These are phyloP conservation scores for Cajanus cajan DNA, from an alignment of 306 rosid genomes.

Conservation along the genomic window DNA sequence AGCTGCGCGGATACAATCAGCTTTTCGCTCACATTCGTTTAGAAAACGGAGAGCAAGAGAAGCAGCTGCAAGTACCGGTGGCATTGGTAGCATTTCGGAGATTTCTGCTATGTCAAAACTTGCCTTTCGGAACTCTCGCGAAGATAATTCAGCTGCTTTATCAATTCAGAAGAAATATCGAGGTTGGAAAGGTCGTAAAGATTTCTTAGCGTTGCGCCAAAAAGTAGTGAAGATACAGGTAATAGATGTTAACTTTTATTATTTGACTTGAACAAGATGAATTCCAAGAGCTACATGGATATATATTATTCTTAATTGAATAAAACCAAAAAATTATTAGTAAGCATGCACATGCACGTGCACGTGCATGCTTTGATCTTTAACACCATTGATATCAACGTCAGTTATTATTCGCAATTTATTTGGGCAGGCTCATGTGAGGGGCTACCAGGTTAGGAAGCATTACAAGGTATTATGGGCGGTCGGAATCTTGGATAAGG, in stretches of 20 bases:
- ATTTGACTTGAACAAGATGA: not conserved
- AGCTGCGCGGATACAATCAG: slow-evolving; percentile 95
- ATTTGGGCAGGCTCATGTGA: slow-evolving; percentile 85
- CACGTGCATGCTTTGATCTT: not conserved
- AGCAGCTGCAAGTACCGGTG: slow-evolving; percentile 30
- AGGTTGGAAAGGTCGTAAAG: slow-evolving; percentile 90
- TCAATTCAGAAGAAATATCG: slow-evolving; percentile 94
- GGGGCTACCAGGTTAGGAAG: slow-evolving; percentile 94
- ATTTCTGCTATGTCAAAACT: slow-evolving; percentile 66
- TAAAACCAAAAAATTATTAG: not conserved
- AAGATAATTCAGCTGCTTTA: slow-evolving; percentile 75
- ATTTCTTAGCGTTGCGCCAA: slow-evolving; percentile 77
- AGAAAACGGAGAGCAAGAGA: slow-evolving; percentile 57
- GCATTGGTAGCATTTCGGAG: slow-evolving; percentile 46
- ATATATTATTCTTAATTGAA: slow-evolving; percentile 1
- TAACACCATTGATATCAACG: slow-evolving; percentile 8
- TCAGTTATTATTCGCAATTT: slow-evolving; percentile 4
- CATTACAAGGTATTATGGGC: slow-evolving; percentile 87
- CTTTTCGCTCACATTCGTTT: slow-evolving; percentile 91
- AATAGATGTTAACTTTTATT: slow-evolving; percentile 17
- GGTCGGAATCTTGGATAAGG: slow-evolving; percentile 93
- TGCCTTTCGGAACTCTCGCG: slow-evolving; percentile 58
- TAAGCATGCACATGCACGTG: not conserved
- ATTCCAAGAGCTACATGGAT: slow-evolving; percentile 12
- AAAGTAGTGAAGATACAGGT: slow-evolving; percentile 97